Evolutionary conservation across 2,329 filamentous ascomycete species (phyloP), one percentile per base, ranked within the genome.

Genomic region (Ascochyta viciae-villosae): DNA sequence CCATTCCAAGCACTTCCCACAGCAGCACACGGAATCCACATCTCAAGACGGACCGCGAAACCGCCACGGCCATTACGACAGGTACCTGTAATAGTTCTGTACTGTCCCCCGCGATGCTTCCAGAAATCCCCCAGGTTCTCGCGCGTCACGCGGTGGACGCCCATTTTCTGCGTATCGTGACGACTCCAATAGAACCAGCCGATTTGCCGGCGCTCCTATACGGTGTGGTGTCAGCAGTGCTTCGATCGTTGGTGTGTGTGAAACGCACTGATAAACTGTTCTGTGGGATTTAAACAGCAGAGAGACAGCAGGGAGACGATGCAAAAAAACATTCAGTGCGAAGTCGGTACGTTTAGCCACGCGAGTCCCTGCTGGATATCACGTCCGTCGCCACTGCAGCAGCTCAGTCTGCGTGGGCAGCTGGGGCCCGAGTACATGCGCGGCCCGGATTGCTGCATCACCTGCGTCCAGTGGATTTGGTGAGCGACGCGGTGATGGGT

Each of bases 21-120:
- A 6, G 27, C 12, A 7, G 42, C 47, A 0, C 78, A 19, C 3
- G 57, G 44, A 5, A 62, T 43, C 61, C 64, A 64, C 57, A 63
- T 64, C 6, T 61, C 59, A 1, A 58, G 47, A 45, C 59, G 56
- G 8, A 62, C 42, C 6, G 15, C 31, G 4, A 37, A 54, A 6
- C 50, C 46, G 4, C 47, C 40, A 22, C 56, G 47, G 5, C 47
- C 42, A 13, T 56, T 56, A 5, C 53, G 53, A 44, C 53, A 43
- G 3, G 37, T n/a, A 1, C 53, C 53, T 8, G 47, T 56, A 3
- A 51, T 39, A 2, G 50, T 43, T 23, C 48, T 55, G 38, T 58
- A 57, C 6, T 42, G 34, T 1, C 57, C 58, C 3, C 50, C 39
- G 4, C 52, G 12, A 22, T 65, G 35, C 12, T 33, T 45, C 61